These are phyloP conservation scores for Chamaecyparis obtusa DNA, from an alignment of 75 land plant genomes.

Conservation along the genomic window DNA sequence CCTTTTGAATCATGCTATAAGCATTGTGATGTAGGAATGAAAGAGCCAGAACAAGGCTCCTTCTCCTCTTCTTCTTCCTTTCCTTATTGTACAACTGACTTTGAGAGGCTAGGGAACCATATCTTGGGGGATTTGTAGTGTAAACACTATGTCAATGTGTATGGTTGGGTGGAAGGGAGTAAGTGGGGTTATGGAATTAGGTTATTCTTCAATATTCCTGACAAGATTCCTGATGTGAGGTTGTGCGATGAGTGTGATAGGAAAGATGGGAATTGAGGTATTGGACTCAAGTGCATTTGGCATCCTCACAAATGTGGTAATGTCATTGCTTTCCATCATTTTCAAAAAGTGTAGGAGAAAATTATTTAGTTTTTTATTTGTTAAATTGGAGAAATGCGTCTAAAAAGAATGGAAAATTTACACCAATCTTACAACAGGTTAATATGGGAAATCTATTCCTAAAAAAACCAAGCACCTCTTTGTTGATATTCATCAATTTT, in stretches of 20 bases:
- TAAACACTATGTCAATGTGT: neutral
- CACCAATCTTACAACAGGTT: too few relatives aligned
- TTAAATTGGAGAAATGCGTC: too few relatives aligned
- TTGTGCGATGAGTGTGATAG: constrained; percentile 4
- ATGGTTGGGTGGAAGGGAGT: too few relatives aligned
- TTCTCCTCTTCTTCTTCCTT: neutral
- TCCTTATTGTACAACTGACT: neutral
- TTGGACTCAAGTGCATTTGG: constrained; percentile 1
- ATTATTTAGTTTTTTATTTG: neutral
- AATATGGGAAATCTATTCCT: too few relatives aligned
- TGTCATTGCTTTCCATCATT: neutral
- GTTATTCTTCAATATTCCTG: neutral
- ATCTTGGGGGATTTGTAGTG: neutral
- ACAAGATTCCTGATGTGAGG: neutral
- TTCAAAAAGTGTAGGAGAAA: neutral
- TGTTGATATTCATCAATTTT: too few relatives aligned
- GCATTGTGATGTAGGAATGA: neutral
- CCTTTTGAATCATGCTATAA: neutral
- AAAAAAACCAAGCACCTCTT: too few relatives aligned
- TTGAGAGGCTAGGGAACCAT: neutral
- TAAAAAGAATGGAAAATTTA: too few relatives aligned
- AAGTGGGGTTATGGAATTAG: neutral
- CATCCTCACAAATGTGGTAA: constrained; percentile 1
- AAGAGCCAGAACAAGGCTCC: neutral
- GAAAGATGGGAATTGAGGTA: neutral